Evolutionary conservation across 805 yeast species (phyloP).

Genomic region (Ogataea ganodermae): DNA sequence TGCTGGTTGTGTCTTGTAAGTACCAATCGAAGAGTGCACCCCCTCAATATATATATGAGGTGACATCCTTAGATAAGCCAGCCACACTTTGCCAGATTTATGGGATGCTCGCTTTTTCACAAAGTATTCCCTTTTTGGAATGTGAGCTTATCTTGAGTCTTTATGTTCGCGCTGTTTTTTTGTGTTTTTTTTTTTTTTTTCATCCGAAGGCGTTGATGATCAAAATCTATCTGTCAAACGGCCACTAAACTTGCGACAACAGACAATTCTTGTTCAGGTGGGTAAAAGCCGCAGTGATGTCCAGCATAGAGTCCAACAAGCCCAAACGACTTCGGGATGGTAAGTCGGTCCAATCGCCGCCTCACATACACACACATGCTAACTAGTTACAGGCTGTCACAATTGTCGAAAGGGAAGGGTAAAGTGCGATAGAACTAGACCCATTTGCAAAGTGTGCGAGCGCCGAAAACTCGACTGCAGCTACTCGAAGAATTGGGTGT

Average conservation of each 20-base stretch:
- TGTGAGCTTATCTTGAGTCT: background rate
- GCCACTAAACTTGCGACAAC: too few relatives aligned
- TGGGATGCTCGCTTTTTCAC: background rate
- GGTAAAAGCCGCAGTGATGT: background rate
- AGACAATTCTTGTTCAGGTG: background rate
- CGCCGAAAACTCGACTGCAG: slow-evolving; percentile 9
- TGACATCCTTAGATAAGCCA: background rate
- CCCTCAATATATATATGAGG: too few relatives aligned
- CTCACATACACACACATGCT: background rate
- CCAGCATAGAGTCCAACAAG: background rate
- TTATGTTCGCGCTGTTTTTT: background rate
- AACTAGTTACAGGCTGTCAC: slow-evolving; percentile 12
- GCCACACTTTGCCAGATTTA: background rate
- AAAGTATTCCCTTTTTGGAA: slow-evolving; percentile 5
- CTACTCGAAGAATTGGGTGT: slow-evolving; percentile 11
- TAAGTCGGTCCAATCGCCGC: background rate
- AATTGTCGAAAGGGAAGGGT: slow-evolving; percentile 13
- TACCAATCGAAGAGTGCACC: too few relatives aligned
- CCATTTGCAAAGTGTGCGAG: slow-evolving; percentile 12
- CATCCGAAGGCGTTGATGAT: background rate
- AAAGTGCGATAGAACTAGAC: slow-evolving; percentile 13
- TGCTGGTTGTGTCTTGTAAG: too few relatives aligned
- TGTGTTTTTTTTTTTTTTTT: background rate
- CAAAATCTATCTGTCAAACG: slow-evolving; percentile 2
- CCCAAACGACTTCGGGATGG: slow-evolving; percentile 12